A percentile compares a stretch with the other conserved stretches of the same genome.
Conservation (phyloP, 495 filamentous ascomycete species). For the Aspergillus biplanus region DNA sequence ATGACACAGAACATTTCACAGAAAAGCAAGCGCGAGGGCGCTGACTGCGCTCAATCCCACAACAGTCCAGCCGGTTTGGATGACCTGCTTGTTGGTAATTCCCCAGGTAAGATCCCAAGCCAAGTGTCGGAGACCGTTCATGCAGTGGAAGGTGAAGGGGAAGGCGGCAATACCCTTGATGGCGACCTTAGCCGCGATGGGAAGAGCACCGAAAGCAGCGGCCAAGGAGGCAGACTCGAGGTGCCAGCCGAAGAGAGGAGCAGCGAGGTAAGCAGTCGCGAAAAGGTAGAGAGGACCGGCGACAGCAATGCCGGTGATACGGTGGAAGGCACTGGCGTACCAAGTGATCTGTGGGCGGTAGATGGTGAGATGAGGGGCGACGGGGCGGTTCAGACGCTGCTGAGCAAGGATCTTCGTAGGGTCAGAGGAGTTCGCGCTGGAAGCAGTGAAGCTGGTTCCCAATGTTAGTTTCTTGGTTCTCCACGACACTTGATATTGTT, state of each 20-base stretch:
- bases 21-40: conserved; percentile 63
- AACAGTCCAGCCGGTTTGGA: conserved; percentile 74
- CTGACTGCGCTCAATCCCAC: conserved; percentile 68
- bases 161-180: conserved; percentile 74
- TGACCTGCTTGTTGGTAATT: conserved; percentile 71
- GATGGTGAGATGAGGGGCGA: conserved; percentile 85
- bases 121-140: conserved; percentile 92
- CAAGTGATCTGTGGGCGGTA: conserved; percentile 90
- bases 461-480: conserved; percentile 15
- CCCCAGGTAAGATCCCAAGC: conserved; percentile 76
- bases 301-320: conserved; percentile 76
- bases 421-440: conserved; percentile 60
- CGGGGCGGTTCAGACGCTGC: conserved; percentile 84
- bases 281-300: conserved; percentile 82
- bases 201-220: conserved; percentile 74
- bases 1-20: conserved; percentile 50
- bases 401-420: conserved; percentile 72
- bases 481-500: background rate
- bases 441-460: conserved; percentile 52
- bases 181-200: conserved; percentile 66
- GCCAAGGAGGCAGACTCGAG: conserved; percentile 80
- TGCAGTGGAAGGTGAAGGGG: conserved; percentile 84
- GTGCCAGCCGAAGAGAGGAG: conserved; percentile 82
- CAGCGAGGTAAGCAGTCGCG: conserved; percentile 78
- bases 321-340: conserved; percentile 72